These are phyloP conservation scores for Isochrysis galbana DNA, from an alignment of 78 protist species.

Conservation along the genomic window DNA sequence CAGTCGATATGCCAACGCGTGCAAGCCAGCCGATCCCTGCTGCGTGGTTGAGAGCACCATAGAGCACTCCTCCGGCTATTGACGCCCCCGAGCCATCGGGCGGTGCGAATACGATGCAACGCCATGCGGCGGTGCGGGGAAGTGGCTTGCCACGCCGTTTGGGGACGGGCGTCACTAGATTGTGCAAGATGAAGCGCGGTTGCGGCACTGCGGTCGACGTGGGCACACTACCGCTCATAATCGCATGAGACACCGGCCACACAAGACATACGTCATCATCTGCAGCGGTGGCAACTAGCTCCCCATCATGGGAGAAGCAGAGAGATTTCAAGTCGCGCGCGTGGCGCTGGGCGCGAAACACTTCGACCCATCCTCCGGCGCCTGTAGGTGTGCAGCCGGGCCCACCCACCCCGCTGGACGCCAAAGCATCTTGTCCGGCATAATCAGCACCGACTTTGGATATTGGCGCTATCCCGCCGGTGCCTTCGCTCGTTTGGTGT, in stretches of 20 bases:
- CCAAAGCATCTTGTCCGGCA: no score
- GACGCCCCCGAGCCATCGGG: not conserved
- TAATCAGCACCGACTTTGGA: no score
- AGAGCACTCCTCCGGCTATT: no score
- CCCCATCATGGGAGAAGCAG: not conserved
- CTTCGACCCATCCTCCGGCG: no score
- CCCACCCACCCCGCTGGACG: no score
- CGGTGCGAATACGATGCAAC: not conserved
- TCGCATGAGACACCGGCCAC: no score
- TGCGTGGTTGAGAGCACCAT: not conserved
- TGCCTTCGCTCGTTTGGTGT: no score
- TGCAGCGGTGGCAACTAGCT: not conserved
- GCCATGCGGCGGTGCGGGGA: not conserved
- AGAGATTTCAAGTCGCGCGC: not conserved
- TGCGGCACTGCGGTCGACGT: no score
- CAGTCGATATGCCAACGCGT: not conserved
- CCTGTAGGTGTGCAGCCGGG: no score
- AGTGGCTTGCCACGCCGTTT: slow-evolving; percentile 1
- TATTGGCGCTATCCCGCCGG: not conserved
- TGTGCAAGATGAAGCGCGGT: not conserved
- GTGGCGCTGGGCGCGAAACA: no score
- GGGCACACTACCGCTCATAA: no score
- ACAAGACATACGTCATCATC: not conserved
- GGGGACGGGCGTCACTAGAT: not conserved
- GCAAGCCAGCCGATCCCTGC: not conserved